These are phyloP conservation scores for Pichia sp. DNA, from an alignment of 1,139 yeast genomes.

Conservation along the genomic window DNA sequence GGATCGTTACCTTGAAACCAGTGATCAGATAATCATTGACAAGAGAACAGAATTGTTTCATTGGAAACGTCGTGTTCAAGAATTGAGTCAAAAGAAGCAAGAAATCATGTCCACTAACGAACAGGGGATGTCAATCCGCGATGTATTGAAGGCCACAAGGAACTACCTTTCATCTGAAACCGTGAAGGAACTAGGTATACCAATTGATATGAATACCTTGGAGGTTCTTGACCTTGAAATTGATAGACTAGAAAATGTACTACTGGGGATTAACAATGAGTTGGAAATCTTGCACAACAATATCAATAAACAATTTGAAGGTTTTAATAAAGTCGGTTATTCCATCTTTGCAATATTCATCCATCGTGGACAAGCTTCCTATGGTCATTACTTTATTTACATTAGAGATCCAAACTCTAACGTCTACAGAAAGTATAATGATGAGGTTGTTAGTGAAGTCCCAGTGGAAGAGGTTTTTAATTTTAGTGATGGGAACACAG, in stretches of 20 bases:
- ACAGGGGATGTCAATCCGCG: conserved; percentile 43
- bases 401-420: conserved; percentile 68
- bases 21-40: conserved; percentile 48
- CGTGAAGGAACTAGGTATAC: conserved; percentile 31
- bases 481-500: conserved; percentile 68
- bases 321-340: conserved; percentile 64
- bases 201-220: conserved; percentile 30
- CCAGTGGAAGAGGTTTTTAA: conserved; percentile 70
- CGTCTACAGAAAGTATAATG: conserved; percentile 84
- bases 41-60: conserved; percentile 56
- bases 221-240: conserved; percentile 36
- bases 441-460: conserved; percentile 82
- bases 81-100: conserved; percentile 41
- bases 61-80: conserved; percentile 57
- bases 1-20: conserved; percentile 81
- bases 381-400: conserved; percentile 98
- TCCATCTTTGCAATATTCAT: conserved; percentile 86
- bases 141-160: conserved; percentile 51
- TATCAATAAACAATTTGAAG: conserved; percentile 56
- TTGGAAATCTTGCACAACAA: conserved; percentile 42
- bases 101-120: conserved; percentile 42
- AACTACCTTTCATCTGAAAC: conserved; percentile 47
- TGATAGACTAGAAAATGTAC: conserved; percentile 36
- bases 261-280: conserved; percentile 36
- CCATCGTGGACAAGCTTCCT: conserved; percentile 92